These are phyloP conservation scores for Neohortaea acidophila DNA, from an alignment of 495 filamentous ascomycete genomes.

Conservation along the genomic window DNA sequence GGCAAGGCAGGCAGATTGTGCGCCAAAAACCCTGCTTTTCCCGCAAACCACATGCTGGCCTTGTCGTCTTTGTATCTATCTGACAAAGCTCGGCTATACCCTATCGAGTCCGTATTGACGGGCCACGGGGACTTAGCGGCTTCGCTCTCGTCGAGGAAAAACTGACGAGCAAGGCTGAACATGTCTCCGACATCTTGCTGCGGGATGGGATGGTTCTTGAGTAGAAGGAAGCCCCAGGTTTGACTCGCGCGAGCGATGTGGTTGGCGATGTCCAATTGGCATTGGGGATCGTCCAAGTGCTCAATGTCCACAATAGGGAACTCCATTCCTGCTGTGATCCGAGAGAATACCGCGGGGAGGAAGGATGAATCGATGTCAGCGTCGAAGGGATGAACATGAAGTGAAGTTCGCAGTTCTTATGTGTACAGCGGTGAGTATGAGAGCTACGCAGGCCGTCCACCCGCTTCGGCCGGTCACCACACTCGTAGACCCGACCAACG, in stretches of 20 bases:
- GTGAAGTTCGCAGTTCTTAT: no score
- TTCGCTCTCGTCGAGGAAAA: constrained; percentile 2
- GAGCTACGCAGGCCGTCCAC: no score
- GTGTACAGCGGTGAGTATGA: no score
- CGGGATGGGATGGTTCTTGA: constrained; percentile 10
- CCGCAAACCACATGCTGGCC: constrained; percentile 10
- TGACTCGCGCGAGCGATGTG: constrained; percentile 8
- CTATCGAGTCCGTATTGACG: constrained; percentile 7
- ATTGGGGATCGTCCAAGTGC: constrained; percentile 2
- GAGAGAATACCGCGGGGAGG: no score
- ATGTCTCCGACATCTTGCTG: constrained; percentile 6
- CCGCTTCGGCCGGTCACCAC: no score
- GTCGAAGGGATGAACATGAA: no score
- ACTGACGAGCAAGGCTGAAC: constrained; percentile 5
- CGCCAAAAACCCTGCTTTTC: constrained; percentile 1
- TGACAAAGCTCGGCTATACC: constrained; percentile 6
- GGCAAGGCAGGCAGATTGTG: constrained; percentile 1
- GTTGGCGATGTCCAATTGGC: constrained; percentile 5
- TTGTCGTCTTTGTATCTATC: constrained; percentile 7
- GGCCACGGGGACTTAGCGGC: constrained; percentile 4
- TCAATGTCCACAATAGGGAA: constrained; percentile 10
- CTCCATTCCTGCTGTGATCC: no score
- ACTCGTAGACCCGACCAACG: no score
- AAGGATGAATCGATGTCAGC: no score
- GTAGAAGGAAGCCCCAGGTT: constrained; percentile 10